Base-by-base conservation (phyloP, 805 yeast species). In the Blastobotrys peoriensis region DNA sequence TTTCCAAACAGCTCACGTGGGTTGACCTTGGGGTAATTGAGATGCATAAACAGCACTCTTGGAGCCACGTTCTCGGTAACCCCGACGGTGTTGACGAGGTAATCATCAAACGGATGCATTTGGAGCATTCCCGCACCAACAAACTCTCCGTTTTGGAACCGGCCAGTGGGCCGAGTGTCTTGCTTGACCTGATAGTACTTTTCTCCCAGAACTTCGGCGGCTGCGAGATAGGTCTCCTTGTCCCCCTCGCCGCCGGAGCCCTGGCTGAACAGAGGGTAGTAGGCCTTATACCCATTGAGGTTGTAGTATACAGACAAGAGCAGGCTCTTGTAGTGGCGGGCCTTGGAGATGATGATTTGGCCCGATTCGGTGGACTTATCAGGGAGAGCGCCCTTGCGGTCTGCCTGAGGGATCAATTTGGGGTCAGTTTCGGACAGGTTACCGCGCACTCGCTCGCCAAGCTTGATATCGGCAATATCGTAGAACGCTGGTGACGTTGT, bases 161-260 rank as follows among this genome's bases (percentile, higher is more conserved):
- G 38, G 6, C 77, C 77, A 40, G 67, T 60, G 2, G 70, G 60
- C 6, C 58, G 57, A 0, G 69, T 66, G 21, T 60, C 58, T 1
- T 63, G 54, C 44, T 63, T 61, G 3, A 76, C 73, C 52, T 76
- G 76, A 56, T 81, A 83, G 52, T 69, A 80, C 3, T 79, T 71
- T 40, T 82, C 74, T 30, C 67, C 66, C 44, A 81, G 62, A 1
- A 81, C 83, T 44, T 74, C 75, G 4, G 86, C 82, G 0, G 87
- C 85, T 0, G 87, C 85, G 43, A 81, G 67, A 48, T 81, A 81
- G 0, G 91, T 82, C 52, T 83, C 91, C 56, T 83, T 84, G 58
- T 84, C 91, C 41, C 91, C 93, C 64, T 81, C 86, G n/a, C 93
- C 93, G 3, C 75, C 76, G 33, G 70, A 71, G 28, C 83, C 81